Evolutionary conservation across 2,329 filamentous ascomycete species (phyloP), one percentile per base, ranked within the genome.

Genomic region (Paracoccidioides brasiliensis): DNA sequence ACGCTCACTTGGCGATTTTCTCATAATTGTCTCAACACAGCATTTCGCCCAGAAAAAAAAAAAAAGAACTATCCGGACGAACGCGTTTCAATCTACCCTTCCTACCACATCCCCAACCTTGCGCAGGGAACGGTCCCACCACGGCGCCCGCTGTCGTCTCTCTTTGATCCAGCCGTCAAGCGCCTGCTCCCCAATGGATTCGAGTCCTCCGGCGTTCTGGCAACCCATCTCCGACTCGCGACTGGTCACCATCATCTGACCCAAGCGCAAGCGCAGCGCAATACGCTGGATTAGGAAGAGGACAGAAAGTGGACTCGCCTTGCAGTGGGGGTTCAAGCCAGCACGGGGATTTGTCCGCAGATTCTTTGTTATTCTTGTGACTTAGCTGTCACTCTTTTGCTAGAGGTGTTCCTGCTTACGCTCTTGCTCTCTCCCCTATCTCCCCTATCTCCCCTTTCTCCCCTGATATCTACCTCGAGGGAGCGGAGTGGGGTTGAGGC

Each of bases 121-220:
- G 22, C 22, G 22, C 22, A 22, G 22, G 22, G 22, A 22, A 22
- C 22, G 2, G 22, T 22, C 22, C 22, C 22, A 22, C 22, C 22
- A 22, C 22, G 22, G 22, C 22, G 22, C 22, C 22, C 22, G 22
- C 22, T 22, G 22, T 22, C 22, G 22, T 22, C 22, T 22, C 22
- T 22, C 22, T 22, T 37, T 10, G 15, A 28, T 22, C 37, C 35
- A 41, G 14, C 37, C 35, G 22, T 15, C 40, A 40, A 53, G 40
- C 42, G 37, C 51, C 30, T 40, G 40, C 51, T 40, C 49, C 49
- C 51, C 15, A 53, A 53, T 53, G 51, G 51, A 53, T 53, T 53
- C 51, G 38, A 22, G 42, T 43, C 15, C 51, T 35, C 12, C 14
- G 51, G 41, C 32, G 40, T 53, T 35, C 51, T 53, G 51, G 51